Base-by-base conservation (phyloP, 2,329 filamentous ascomycete genomes). In the Diaporthe citriasiana region DNA sequence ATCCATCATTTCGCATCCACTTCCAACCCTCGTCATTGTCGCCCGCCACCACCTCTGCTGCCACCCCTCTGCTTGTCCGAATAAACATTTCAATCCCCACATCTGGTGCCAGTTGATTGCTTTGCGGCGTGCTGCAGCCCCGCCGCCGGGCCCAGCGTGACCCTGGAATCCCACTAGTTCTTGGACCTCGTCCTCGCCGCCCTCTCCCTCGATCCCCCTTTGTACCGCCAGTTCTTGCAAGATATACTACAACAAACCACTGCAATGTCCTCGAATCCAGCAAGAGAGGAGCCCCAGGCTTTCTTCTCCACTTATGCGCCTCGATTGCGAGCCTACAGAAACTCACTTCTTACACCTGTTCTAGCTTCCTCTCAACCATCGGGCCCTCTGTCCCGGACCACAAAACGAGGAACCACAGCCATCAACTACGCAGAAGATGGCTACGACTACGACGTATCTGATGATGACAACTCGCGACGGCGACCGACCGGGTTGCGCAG, bases 361-460 rank as follows among this genome's bases (percentile, higher is more conserved):
- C 90, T 96, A 76, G 94, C 93, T 72, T 92, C 91, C 76, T 89
- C 92, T 78, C 87, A 87, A 73, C 89, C 90, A n/a, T 83, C 90
- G 3, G 92, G 91, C 33, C 90, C 93, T 51, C 86, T 90, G 74
- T 89, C 94, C 79, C 91, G 96, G 81, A 97, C 94, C n/a, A 98
- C 97, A 12, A 98, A 99, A 87, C 93, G 97, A 83, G 97, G 97
- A 73, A 98, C 97, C 2, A 97, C 94, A 45, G 94, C 96, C 76
- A 97, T 98, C 84, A 99, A 98, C 85, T 99, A 99, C 81, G 96
- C 97, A 33, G 97, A 99, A 82, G 96, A 98, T 82, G 95, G 95
- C 60, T 97, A 93, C 80, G 96, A 98, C 77, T 95, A 96, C 79
- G 83, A 90, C 73, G 90, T 91, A 50, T 90, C 92, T 72, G 93